phyloP scores from a whole-genome alignment of 148 eudicot species.

The Drosera capensis region DNA sequence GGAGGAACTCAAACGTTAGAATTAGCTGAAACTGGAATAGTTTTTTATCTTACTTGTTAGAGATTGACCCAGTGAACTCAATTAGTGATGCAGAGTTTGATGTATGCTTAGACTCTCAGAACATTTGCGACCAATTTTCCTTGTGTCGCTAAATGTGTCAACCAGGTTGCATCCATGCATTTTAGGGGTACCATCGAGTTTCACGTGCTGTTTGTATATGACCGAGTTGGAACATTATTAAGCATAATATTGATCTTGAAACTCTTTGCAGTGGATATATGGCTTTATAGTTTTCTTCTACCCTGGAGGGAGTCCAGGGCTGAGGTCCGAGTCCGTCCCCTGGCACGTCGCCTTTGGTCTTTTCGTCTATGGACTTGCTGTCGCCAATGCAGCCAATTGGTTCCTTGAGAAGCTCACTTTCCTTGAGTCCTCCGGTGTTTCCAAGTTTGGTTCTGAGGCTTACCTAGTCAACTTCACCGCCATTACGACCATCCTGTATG shows the following conservation, averaged over 20 bases:
- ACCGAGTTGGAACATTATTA: not conserved
- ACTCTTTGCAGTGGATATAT: constrained; percentile 33
- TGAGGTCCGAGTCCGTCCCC: constrained; percentile 36
- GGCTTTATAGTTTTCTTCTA: constrained; percentile 42
- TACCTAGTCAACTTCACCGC: constrained; percentile 44
- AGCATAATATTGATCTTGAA: not conserved
- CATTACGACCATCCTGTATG: constrained; percentile 20
- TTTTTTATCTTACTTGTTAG: too few species aligned
- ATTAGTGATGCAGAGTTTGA: too few species aligned
- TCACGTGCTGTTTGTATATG: too few species aligned
- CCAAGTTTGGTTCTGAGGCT: constrained; percentile 43
- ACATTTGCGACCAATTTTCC: too few species aligned
- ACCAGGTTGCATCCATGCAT: too few species aligned
- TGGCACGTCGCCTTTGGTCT: constrained; percentile 42
- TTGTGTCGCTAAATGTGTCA: too few species aligned
- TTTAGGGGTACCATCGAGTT: too few species aligned
- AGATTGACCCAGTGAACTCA: too few species aligned
- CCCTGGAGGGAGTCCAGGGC: constrained; percentile 25
- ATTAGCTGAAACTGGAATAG: too few species aligned
- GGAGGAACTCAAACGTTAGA: too few species aligned
- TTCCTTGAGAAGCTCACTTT: constrained; percentile 54
- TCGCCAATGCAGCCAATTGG: constrained; percentile 31
- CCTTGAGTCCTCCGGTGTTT: constrained; percentile 30
- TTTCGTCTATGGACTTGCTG: constrained; percentile 28
- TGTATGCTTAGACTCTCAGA: too few species aligned